Base-by-base conservation (phyloP, 2,329 filamentous ascomycete species). In the Diplodia mutila region DNA sequence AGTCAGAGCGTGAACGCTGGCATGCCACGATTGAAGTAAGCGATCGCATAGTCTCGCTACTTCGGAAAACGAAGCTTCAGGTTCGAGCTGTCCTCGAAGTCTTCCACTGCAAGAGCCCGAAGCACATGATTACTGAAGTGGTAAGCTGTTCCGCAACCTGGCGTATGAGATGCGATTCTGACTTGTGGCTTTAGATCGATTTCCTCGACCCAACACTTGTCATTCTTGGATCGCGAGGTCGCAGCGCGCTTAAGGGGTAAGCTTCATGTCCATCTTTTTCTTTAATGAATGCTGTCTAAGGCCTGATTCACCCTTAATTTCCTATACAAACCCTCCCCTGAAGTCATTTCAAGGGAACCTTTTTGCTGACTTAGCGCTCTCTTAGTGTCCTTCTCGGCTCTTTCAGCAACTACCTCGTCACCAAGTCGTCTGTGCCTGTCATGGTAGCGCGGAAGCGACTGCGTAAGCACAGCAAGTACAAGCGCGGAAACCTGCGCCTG, bases 321-420 rank as follows among this genome's bases (percentile, higher is more conserved):
- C 39, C 49, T n/a, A 29, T 23, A 29, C n/a, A 61, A 23, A 63
- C 14, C 8, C 29, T 29, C 25, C n/a, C 63, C 25, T 23, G 37
- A 27, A 27, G 11, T 14, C 12, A 8, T 37, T 14, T 18, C 42
- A n/a, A 53, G 4, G 3, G 34, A 34, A 3, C 4, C 9, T 21
- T 5, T 21, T 5, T 21, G 49, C 65, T 67, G 25, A 67, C 53
- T 16, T 8, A 4, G 12, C 11, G 14, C 52, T 69, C 37, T 53
- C 67, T 61, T 73, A 96, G 94, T 76, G 94, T 97, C 25, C 90
- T 99, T 69, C 86, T 99, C 34, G 95, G 95, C 29, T 97, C 94
- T 0, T 98, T 99, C 80, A 97, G 92, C 69, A 98, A 98, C 77
- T 99, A 99, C 75, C 85, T 99, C 8, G 94, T 99, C 37, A 97